Base-by-base conservation (phyloP, 495 filamentous ascomycete genomes). In the Clavariopsis aquatica region DNA sequence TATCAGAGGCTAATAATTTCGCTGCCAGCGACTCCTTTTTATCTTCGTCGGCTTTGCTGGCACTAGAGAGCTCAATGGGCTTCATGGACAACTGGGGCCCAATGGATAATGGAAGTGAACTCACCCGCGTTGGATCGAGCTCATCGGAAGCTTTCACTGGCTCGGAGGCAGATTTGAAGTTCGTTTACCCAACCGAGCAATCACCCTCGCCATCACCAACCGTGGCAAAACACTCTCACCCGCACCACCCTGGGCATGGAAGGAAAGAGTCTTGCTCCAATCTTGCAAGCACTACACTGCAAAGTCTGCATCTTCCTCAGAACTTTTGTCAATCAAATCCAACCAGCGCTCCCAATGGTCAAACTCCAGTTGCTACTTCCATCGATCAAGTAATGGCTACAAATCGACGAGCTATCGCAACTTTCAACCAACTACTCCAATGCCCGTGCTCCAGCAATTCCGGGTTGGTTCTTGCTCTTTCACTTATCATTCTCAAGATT, bases 401-500 rank as follows among this genome's bases (percentile, higher is more conserved):
- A 8, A 64, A 64, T 31, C 36, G 60, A 3, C 31, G 52, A 24
- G 60, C 60, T 26, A 57, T 64, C 26, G 15, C 41, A 5, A 57
- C 41, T 1, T 64, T 64, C 52, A 52, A 64, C 51, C 60, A 64
- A 19, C 27, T 65, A 0, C 62, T 65, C 15, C 62, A 65, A 26
- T 65, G 62, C 46, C 53, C 62, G 15, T 65, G 62, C 55, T 65
- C 62, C 9, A 65, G 62, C 62, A 64, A 64, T 31, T 64, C 60
- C 13, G 60, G 60, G 27, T 27, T 64, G 19, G 60, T 64, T 5
- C 38, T 65, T 20, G 56, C 62, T 22, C 45, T 65, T 28, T 57
- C 62, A 13, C 62, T 65, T 22, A 65, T 65, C 43, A 65, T 65
- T n/a, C 45, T 65, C 10, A 65, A 65, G 56, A 46, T 65, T 17